Percentiles rank a stretch among this genome's conserved stretches.
Evolutionary conservation across 352 stramenopile species (phyloP).

Genomic region (Saprolegnia diclina): DNA sequence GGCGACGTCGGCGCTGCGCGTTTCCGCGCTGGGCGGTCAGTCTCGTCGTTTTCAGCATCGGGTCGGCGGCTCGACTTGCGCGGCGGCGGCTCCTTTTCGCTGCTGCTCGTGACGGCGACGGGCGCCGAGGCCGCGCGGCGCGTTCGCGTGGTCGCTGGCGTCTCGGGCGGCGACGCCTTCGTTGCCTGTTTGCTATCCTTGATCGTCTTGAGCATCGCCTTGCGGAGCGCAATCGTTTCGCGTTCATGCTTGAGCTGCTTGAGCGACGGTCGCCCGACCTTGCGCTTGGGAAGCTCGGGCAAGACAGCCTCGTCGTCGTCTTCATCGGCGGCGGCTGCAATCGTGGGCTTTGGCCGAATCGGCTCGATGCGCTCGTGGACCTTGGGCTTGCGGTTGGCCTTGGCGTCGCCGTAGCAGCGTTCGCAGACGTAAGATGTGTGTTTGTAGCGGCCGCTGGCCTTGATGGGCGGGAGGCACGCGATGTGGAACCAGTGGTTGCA

Average conservation of each 20-base stretch:
- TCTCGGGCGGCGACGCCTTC: background rate
- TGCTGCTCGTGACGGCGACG: background rate
- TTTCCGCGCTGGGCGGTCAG: background rate
- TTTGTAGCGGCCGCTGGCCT: slow-evolving; percentile 77
- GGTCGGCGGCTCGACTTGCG: background rate
- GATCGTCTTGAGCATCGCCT: slow-evolving; percentile 23
- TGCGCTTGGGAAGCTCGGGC: slow-evolving; percentile 25
- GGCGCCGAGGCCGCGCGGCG: background rate
- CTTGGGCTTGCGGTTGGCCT: slow-evolving; percentile 60
- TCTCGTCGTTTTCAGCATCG: background rate
- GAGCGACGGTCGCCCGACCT: slow-evolving; percentile 22
- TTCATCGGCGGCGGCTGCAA: slow-evolving; percentile 12
- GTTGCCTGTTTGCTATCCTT: slow-evolving; percentile 12
- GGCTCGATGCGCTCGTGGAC: background rate
- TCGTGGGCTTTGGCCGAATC: slow-evolving; percentile 39
- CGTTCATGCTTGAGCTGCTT: slow-evolving; percentile 25
- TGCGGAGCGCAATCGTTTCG: slow-evolving; percentile 14
- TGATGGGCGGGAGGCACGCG: slow-evolving; percentile 74
- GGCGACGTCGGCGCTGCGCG: too few relatives aligned
- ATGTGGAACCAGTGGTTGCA: slow-evolving; percentile 88
- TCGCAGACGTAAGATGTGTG: slow-evolving; percentile 83
- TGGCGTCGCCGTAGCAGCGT: slow-evolving; percentile 68
- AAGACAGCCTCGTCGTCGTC: slow-evolving; percentile 19
- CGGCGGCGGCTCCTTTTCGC: background rate
- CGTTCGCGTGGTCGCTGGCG: background rate